These are phyloP conservation scores for Trichoderma koningiopsis DNA, from an alignment of 2,329 filamentous ascomycete genomes.

Conservation along the genomic window DNA sequence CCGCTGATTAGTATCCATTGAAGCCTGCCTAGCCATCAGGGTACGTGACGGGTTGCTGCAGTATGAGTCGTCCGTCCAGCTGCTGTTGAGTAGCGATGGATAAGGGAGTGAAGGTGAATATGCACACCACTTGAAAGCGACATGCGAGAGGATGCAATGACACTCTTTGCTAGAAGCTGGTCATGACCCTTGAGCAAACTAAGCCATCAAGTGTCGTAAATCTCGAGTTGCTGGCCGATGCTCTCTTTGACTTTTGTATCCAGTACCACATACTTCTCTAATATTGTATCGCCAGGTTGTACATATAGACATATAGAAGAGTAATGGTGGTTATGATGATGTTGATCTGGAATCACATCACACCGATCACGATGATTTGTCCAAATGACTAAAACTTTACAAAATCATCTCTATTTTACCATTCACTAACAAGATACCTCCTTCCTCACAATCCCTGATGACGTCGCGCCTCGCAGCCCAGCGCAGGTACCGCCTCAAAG, in stretches of 20 bases:
- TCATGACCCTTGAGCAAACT: neutral
- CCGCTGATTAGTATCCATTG: neutral
- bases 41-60: neutral
- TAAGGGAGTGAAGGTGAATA: neutral
- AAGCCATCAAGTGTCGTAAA: neutral
- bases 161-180: neutral
- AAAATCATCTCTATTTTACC: neutral
- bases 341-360: neutral
- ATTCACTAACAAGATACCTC: neutral
- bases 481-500: conserved; percentile 17
- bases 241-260: neutral
- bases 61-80: neutral
- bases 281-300: no score
- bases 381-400: neutral
- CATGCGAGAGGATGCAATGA: neutral
- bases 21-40: neutral
- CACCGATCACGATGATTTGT: neutral
- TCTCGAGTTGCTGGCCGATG: neutral
- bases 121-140: neutral
- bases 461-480: neutral
- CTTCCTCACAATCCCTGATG: neutral
- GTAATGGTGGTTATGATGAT: neutral
- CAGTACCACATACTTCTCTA: neutral
- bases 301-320: neutral
- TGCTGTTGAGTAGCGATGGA: neutral